Conservation (phyloP, 192 early-diverging fungal species). For the Kickxella alabastrina region DNA sequence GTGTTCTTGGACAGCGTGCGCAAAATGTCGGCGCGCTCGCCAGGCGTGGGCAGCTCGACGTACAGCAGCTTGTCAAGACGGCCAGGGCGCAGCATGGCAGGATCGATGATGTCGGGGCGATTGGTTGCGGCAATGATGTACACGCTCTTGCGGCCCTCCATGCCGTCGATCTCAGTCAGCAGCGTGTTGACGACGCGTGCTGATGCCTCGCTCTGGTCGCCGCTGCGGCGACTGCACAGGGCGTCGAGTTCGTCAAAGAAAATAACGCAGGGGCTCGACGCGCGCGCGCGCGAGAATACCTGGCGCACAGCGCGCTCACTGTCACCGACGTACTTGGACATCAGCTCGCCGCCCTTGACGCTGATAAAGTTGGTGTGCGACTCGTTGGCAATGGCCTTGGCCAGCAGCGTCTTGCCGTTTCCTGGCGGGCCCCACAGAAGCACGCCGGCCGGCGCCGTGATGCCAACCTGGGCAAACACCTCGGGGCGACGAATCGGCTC, state of each 20-base stretch:
- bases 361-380: slow-evolving; percentile 97
- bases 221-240: slow-evolving; percentile 84
- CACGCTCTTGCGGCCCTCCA: slow-evolving; percentile 81
- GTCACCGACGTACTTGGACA: slow-evolving; percentile 99
- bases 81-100: slow-evolving; percentile 96
- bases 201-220: slow-evolving; percentile 77
- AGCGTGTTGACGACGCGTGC: slow-evolving; percentile 97
- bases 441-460: slow-evolving; percentile 87
- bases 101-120: slow-evolving; percentile 95
- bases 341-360: slow-evolving; percentile 95
- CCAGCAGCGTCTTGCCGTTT: too few species aligned
- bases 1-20: slow-evolving; percentile 73
- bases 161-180: slow-evolving; percentile 94
- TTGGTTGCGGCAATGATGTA: slow-evolving; percentile 99
- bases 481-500: slow-evolving; percentile 93
- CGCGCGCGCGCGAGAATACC: slow-evolving; percentile 90
- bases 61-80: slow-evolving; percentile 97
- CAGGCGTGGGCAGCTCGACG: slow-evolving; percentile 81
- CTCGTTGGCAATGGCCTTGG: slow-evolving; percentile 96
- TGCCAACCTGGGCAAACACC: slow-evolving; percentile 82
- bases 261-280: slow-evolving; percentile 92
- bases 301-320: slow-evolving; percentile 94
- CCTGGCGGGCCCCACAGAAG: slow-evolving; percentile 97
- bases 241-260: slow-evolving; percentile 99
- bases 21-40: slow-evolving; percentile 82